Base-by-base conservation (phyloP, 2,329 filamentous ascomycete genomes). In the Amylocarpus encephaloides region DNA sequence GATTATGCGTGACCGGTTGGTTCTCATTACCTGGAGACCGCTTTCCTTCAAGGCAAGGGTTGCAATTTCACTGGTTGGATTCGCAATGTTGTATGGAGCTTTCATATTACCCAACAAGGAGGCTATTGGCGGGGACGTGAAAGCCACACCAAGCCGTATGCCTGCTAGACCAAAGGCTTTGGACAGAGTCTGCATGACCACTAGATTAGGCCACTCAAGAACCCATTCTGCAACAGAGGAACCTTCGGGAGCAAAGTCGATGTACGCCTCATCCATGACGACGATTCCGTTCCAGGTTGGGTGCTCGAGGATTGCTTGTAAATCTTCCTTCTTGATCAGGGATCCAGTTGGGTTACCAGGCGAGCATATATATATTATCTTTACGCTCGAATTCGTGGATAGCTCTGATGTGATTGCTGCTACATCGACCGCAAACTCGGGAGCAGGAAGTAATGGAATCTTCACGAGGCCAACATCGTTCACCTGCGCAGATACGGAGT, bases 131-230 rank as follows among this genome's bases (percentile, higher is more conserved):
- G 82, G 76, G 9, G 82, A 79, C 5, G 88, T 79, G 66, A 96
- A 98, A 0, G 88, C 89, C 6, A 83, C 87, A 42, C 93, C 93
- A 1, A 98, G 77, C 13, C 93, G 79, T 65, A 98, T 95, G 45
- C 92, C 93, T 3, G 93, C 93, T 64, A 98, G 79, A 26, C 93
- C 93, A 65, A 98, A 98, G 0, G 90, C 93, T 69, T 98, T 98
- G 63, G 88, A 95, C n/a, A 97, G 77, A 1, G 93, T 98, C 74
- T 98, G 93, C 88, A 97, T 89, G 50, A 98, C 91, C 15, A 96
- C 90, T 22, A 98, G 76, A 68, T 98, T 98, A 45, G 92, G 91
- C 81, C 88, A 94, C 64, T 95, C 90, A 33, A 79, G 76, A 1
- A 95, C 91, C 85, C 88, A 95, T 69, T 95, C 88, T 22, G 93